Evolutionary conservation across 225 moss, liverwort and hornwort species (phyloP).

Genomic region (Pleurozium schreberi): DNA sequence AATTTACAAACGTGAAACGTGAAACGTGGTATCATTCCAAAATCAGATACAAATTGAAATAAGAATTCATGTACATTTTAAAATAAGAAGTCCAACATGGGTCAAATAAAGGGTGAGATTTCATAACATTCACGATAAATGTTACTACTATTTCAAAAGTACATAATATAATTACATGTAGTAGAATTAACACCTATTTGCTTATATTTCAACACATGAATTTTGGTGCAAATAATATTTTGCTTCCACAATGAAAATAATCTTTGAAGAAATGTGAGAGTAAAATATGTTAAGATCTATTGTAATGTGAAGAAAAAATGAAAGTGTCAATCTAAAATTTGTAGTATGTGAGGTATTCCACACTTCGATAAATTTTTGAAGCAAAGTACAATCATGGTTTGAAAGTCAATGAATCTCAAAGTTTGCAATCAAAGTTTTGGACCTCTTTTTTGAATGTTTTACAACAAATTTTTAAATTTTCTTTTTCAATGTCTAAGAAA

Average conservation of each 20-base stretch:
- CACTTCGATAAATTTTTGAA: neutral
- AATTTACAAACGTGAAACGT: too few relatives aligned
- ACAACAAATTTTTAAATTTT: neutral
- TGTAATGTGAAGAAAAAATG: neutral
- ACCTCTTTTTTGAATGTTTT: neutral
- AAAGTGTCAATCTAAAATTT: neutral
- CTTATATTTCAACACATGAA: neutral
- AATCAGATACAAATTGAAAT: neutral
- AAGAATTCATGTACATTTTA: neutral
- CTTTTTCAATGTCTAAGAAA: too few relatives aligned
- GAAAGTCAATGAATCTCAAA: neutral
- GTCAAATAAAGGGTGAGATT: neutral
- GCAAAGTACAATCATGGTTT: neutral
- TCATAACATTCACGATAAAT: neutral
- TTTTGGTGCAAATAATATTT: neutral
- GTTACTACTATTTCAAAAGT: neutral
- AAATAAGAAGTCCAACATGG: neutral
- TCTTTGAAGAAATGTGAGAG: too few relatives aligned
- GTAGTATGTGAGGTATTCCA: neutral
- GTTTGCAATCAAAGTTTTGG: neutral
- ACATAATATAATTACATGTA: neutral
- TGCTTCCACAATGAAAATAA: neutral
- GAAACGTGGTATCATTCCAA: too few relatives aligned
- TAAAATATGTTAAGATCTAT: neutral
- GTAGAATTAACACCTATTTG: neutral